Conservation (phyloP, 1,284 basidiomycete genomes). For the Trichosporon sp. region DNA sequence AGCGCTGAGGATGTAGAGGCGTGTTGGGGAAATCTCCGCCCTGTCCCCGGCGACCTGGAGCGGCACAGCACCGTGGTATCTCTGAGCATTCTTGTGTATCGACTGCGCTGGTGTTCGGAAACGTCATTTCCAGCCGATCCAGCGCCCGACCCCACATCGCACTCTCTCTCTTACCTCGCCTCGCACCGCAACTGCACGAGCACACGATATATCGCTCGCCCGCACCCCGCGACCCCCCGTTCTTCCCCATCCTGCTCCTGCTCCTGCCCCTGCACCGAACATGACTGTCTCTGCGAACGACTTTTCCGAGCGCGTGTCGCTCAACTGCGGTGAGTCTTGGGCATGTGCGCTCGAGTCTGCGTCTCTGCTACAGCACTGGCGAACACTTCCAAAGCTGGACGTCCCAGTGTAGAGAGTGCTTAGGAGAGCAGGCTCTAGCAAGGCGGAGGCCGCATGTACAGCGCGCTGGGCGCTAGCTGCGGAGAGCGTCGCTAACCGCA, state of each 20-base stretch:
- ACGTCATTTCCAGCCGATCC: not conserved
- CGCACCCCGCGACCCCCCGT: not conserved
- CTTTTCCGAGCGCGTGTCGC: not conserved
- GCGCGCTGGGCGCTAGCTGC: too few species aligned
- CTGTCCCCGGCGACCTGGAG: too few species aligned
- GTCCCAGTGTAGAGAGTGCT: too few species aligned
- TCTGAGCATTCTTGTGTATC: not conserved
- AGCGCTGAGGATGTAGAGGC: not conserved
- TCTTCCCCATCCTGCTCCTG: not conserved
- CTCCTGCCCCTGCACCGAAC: not conserved
- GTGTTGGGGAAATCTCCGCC: not conserved
- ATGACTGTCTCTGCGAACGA: not conserved
- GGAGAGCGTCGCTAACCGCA: not conserved
- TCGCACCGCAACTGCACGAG: not conserved
- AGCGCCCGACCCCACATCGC: not conserved
- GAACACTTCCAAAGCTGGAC: too few species aligned
- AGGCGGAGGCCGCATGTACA: too few species aligned
- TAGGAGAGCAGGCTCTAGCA: too few species aligned
- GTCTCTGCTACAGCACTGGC: too few species aligned
- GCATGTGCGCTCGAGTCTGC: too few species aligned
- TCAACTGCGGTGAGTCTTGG: slow-evolving; percentile 3
- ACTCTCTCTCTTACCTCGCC: not conserved
- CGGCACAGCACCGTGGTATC: not conserved
- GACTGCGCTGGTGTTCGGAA: not conserved
- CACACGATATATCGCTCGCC: not conserved